phyloP scores from a whole-genome alignment of 352 stramenopile species.

The Halophytophthora polymorphica region DNA sequence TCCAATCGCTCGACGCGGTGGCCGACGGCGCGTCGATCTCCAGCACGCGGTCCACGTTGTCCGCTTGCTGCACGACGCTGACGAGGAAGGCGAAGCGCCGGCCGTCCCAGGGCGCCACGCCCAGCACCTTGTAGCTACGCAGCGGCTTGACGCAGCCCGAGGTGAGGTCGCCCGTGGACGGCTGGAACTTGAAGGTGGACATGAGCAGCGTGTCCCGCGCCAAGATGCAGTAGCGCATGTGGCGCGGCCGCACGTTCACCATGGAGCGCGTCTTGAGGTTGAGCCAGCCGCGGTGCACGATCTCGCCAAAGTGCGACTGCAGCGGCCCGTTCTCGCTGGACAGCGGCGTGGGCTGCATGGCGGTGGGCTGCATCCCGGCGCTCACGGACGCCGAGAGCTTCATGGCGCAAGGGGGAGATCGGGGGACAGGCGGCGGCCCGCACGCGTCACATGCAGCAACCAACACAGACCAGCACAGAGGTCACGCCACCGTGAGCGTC shows the following conservation, averaged over 20 bases:
- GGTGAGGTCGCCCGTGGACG: slow-evolving; percentile 61
- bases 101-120: slow-evolving; percentile 68
- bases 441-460: slow-evolving; percentile 19
- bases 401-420: background rate
- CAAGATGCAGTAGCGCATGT: slow-evolving; percentile 87
- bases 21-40: slow-evolving; percentile 68
- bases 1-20: slow-evolving; percentile 66
- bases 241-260: slow-evolving; percentile 78
- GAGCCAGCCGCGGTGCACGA: slow-evolving; percentile 78
- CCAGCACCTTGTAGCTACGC: slow-evolving; percentile 63
- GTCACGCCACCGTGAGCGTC: background rate
- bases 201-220: slow-evolving; percentile 54
- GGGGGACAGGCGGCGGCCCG: background rate
- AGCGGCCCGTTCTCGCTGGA: slow-evolving; percentile 52
- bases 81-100: slow-evolving; percentile 75
- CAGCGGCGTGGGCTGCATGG: slow-evolving; percentile 52
- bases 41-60: slow-evolving; percentile 74
- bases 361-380: slow-evolving; percentile 24
- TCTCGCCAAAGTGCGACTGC: slow-evolving; percentile 58
- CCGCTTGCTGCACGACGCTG: slow-evolving; percentile 62
- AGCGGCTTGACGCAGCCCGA: slow-evolving; percentile 58
- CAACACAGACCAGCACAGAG: slow-evolving; percentile 1
- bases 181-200: slow-evolving; percentile 87
- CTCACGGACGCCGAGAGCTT: slow-evolving; percentile 15
- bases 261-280: slow-evolving; percentile 87